A percentile compares a stretch with the other conserved stretches of the same genome.
These are phyloP conservation scores for Daedaleopsis nitida DNA, from an alignment of 768 basidiomycete species.

Conservation along the genomic window DNA sequence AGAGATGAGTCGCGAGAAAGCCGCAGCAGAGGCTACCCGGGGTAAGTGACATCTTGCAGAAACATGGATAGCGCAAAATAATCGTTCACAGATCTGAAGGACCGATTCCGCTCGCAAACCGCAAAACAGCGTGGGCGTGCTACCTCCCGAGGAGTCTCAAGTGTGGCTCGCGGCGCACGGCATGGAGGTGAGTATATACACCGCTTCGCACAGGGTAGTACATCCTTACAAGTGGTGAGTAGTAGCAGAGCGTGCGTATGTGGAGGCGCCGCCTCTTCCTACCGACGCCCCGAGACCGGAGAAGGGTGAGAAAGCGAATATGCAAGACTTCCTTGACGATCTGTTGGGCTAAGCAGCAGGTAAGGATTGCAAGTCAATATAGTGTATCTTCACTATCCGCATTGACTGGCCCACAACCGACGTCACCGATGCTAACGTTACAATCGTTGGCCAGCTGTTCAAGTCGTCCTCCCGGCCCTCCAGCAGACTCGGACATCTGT, in stretches of 20 bases:
- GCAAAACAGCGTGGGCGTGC: constrained; percentile 25
- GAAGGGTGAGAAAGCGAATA: constrained; percentile 52
- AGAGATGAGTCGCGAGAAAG: constrained; percentile 67
- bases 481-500: too few relatives aligned
- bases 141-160: constrained; percentile 15
- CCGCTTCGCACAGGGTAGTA: neutral
- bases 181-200: constrained; percentile 7
- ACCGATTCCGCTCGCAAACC: constrained; percentile 30
- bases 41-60: constrained; percentile 43
- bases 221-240: neutral
- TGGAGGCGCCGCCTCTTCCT: constrained; percentile 60
- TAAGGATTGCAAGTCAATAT: neutral
- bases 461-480: too few relatives aligned
- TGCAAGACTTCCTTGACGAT: constrained; percentile 77
- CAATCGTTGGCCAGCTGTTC: too few relatives aligned
- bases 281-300: constrained; percentile 33
- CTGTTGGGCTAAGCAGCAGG: constrained; percentile 43
- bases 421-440: too few relatives aligned
- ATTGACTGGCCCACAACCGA: too few relatives aligned
- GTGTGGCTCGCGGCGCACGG: neutral
- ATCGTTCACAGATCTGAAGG: constrained; percentile 30
- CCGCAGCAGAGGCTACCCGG: constrained; percentile 72
- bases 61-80: neutral
- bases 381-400: neutral
- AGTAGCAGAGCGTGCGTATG: constrained; percentile 31